Conservation (phyloP, 257 asterid species). For the Ilex asprella region DNA sequence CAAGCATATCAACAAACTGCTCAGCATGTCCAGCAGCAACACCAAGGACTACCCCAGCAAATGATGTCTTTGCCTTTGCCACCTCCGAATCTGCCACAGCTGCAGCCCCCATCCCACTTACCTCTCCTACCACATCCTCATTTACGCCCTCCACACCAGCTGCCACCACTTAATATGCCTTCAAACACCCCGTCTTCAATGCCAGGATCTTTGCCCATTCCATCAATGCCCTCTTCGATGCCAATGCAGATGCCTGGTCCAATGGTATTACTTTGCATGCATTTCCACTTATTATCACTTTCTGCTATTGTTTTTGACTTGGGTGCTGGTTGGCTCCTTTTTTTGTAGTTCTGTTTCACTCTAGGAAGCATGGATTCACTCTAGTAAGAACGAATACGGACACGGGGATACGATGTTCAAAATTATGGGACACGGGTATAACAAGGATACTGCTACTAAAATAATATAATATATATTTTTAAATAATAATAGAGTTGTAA, state of each 20-base stretch:
- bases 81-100: slow-evolving; percentile 54
- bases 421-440: no score
- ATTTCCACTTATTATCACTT: not conserved
- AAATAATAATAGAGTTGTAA: no score
- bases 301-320: not conserved
- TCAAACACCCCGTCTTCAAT: slow-evolving; percentile 50
- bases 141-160: slow-evolving; percentile 72
- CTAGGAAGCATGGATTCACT: no score
- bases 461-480: no score
- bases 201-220: slow-evolving; percentile 51
- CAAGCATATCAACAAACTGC: slow-evolving; percentile 77
- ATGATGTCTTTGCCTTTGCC: slow-evolving; percentile 56
- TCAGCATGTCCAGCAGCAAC: slow-evolving; percentile 52
- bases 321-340: not conserved
- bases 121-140: slow-evolving; percentile 74
- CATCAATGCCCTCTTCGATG: slow-evolving; percentile 26
- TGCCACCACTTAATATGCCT: slow-evolving; percentile 52
- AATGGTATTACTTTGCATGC: slow-evolving; percentile 40
- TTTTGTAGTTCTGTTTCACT: not conserved
- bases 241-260: slow-evolving; percentile 49
- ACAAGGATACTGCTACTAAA: no score
- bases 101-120: slow-evolving; percentile 66
- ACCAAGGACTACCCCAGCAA: slow-evolving; percentile 49
- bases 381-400: no score
- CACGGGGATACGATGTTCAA: no score